These are phyloP conservation scores for Rhynchosporium agropyri DNA, from an alignment of 2,329 filamentous ascomycete genomes.

Conservation along the genomic window DNA sequence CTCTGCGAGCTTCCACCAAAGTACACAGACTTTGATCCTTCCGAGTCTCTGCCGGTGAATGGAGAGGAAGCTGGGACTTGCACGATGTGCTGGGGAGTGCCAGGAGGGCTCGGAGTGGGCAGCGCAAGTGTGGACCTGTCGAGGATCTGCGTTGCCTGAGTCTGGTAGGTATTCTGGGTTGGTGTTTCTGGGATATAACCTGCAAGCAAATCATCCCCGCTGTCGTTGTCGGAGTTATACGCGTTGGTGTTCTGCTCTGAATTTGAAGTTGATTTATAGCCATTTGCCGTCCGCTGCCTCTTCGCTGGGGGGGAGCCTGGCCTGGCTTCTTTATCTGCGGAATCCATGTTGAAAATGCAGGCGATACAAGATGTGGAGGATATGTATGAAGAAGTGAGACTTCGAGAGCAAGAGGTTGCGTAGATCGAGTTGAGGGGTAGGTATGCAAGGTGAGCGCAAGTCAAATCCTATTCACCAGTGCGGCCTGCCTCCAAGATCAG, in stretches of 20 bases:
- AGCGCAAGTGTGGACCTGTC: conserved; percentile 38
- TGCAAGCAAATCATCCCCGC: conserved; percentile 51
- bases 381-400: not conserved
- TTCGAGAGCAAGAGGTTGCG: not conserved
- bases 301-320: conserved; percentile 39
- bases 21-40: conserved; percentile 13
- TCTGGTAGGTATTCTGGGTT: conserved; percentile 36
- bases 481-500: conserved; percentile 8
- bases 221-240: conserved; percentile 48
- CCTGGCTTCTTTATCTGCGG: conserved; percentile 24
- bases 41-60: conserved; percentile 31
- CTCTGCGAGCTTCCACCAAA: conserved; percentile 9
- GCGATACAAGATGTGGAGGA: not conserved
- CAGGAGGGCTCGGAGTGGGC: conserved; percentile 38
- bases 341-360: conserved; percentile 29
- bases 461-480: conserved; percentile 9
- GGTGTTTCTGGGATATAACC: conserved; percentile 46
- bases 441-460: conserved; percentile 10
- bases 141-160: conserved; percentile 47
- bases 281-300: conserved; percentile 40
- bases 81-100: conserved; percentile 49
- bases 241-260: conserved; percentile 32
- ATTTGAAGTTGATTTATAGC: conserved; percentile 39
- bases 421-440: conserved; percentile 14
- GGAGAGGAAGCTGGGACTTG: conserved; percentile 93